phyloP scores from a whole-genome alignment of 139 green algal species.

The Chlorella sp. region DNA sequence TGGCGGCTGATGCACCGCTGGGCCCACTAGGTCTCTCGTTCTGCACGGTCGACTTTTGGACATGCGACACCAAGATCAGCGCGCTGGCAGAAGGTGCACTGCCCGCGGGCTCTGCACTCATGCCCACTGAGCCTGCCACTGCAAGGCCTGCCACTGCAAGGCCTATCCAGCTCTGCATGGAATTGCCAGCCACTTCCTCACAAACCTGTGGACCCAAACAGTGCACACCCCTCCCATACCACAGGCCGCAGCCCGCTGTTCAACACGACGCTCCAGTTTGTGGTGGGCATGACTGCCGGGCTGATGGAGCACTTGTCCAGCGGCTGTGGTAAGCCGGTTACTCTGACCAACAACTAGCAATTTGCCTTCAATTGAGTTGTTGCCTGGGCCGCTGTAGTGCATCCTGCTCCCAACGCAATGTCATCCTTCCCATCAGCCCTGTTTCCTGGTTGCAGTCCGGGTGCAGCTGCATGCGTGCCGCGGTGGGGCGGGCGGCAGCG shows the following conservation, averaged over 20 bases:
- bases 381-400: too few species aligned
- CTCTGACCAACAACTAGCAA: too few species aligned
- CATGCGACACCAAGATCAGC: background rate
- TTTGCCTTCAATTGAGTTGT: too few species aligned
- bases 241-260: background rate
- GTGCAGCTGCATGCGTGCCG: constrained; percentile 24
- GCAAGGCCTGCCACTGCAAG: too few species aligned
- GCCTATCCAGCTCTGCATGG: too few species aligned
- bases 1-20: background rate
- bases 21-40: constrained; percentile 7
- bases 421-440: too few species aligned
- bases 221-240: background rate
- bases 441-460: background rate
- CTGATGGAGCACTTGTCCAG: background rate
- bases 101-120: too few species aligned
- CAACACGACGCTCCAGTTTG: constrained; percentile 31
- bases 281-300: background rate
- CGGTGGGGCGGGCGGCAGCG: too few species aligned
- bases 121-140: too few species aligned
- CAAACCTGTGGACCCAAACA: too few species aligned
- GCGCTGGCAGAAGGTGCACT: background rate
- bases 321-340: background rate
- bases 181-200: too few species aligned
- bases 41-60: constrained; percentile 12
- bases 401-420: too few species aligned